Conservation (phyloP, 805 yeast genomes). For the Wickerhamiella sorbophila region DNA sequence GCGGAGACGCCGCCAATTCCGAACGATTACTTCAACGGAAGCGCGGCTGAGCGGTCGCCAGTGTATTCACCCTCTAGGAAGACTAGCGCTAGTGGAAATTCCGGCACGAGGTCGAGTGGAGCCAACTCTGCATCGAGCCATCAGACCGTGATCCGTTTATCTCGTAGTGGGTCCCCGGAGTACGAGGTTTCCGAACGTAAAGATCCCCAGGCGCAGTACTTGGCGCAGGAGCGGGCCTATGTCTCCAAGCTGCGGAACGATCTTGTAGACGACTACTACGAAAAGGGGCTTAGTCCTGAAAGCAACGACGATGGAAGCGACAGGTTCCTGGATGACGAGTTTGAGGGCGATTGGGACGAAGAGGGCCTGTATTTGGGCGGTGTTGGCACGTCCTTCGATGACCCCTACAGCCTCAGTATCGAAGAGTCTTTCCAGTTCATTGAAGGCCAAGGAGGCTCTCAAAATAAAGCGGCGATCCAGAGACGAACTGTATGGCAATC, state of each 20-base stretch:
- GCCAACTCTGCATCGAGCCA: background rate
- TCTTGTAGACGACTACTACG: constrained; percentile 42
- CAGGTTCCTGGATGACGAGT: constrained; percentile 6
- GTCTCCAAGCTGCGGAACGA: constrained; percentile 47
- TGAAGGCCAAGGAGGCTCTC: constrained; percentile 17
- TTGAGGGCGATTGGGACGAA: constrained; percentile 12
- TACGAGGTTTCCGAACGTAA: background rate
- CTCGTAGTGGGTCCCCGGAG: background rate
- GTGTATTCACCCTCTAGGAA: background rate
- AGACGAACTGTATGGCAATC: constrained; percentile 94
- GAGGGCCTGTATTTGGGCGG: constrained; percentile 22
- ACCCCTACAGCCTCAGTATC: constrained; percentile 18
- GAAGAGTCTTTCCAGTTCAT: constrained; percentile 15
- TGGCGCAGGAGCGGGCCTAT: constrained; percentile 54
- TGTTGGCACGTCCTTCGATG: constrained; percentile 23
- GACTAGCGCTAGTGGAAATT: background rate
- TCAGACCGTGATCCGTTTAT: background rate
- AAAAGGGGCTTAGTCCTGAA: constrained; percentile 17
- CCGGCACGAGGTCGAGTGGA: background rate
- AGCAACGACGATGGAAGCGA: constrained; percentile 11
- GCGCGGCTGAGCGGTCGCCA: background rate
- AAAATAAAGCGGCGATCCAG: constrained; percentile 25
- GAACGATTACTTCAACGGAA: too few species aligned
- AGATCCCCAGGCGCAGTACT: constrained; percentile 29
- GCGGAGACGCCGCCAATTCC: too few species aligned